phyloP scores from a whole-genome alignment of 495 filamentous ascomycete genomes.

The Alectoria sarmentosa region DNA sequence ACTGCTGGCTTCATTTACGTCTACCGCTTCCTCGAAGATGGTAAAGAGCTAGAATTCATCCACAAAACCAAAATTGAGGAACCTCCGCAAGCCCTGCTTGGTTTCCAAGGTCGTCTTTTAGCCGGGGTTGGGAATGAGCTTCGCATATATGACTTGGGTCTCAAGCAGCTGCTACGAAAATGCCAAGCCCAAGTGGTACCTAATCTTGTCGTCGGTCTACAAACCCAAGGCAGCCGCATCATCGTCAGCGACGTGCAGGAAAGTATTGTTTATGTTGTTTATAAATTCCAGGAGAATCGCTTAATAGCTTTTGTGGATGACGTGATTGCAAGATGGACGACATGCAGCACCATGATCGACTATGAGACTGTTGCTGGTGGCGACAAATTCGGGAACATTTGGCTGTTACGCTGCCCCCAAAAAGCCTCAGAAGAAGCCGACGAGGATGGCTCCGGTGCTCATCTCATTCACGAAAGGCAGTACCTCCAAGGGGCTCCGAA shows the following conservation, averaged over 20 bases:
- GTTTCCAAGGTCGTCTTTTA: slow-evolving; percentile 85
- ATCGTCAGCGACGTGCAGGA: slow-evolving; percentile 88
- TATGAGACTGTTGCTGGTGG: slow-evolving; percentile 95
- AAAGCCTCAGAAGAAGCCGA: slow-evolving; percentile 84
- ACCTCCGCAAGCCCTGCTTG: slow-evolving; percentile 79
- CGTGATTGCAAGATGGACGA: slow-evolving; percentile 79
- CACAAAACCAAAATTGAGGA: slow-evolving; percentile 91
- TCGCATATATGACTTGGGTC: slow-evolving; percentile 83
- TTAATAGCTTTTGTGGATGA: slow-evolving; percentile 92
- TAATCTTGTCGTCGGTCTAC: slow-evolving; percentile 75
- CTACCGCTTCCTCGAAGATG: slow-evolving; percentile 83
- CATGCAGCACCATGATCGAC: slow-evolving; percentile 84
- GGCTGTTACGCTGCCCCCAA: slow-evolving; percentile 80
- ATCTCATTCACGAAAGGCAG: slow-evolving; percentile 76
- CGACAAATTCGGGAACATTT: slow-evolving; percentile 96
- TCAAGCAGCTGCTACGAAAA: slow-evolving; percentile 86
- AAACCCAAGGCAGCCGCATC: slow-evolving; percentile 88
- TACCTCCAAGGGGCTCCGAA: slow-evolving; percentile 88
- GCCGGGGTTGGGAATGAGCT: slow-evolving; percentile 78
- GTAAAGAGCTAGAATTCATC: slow-evolving; percentile 81
- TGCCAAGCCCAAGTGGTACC: slow-evolving; percentile 73
- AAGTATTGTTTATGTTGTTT: slow-evolving; percentile 83
- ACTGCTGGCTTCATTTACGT: slow-evolving; percentile 83
- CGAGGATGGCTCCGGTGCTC: slow-evolving; percentile 84
- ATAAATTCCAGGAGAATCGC: slow-evolving; percentile 84